Evolutionary conservation across 2,329 filamentous ascomycete genomes (phyloP), one percentile per base, ranked within the genome.

Genomic region (Ophiostoma sp.): DNA sequence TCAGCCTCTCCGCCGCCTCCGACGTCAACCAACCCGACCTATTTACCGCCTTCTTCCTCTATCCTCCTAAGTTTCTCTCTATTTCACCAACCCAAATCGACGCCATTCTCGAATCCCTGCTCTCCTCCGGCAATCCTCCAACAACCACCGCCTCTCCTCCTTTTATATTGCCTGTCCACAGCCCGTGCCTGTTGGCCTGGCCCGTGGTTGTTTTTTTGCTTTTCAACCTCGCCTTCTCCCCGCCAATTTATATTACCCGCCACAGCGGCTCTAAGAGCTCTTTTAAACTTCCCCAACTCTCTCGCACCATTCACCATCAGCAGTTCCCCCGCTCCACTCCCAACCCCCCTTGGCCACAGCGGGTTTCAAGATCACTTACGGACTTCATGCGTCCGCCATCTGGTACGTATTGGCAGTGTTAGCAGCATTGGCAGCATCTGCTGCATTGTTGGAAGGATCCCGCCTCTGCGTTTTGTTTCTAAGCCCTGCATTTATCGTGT

Each of bases 281-380:
- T 64, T 42, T 17, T 28, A 7, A 22, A 8, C 8, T 22, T 22
- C 48, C 48, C 19, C 19, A 22, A 52, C 11, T 52, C 48, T 22
- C 17, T 52, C 48, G 22, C 48, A n/a, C 57, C 17, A 19, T 19
- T 31, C 31, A 31, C 42, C 3, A 42, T 57, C 39, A 31, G 42
- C 22, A 31, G 39, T 50, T 36, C 12, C 28, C 61, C 61, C 39
- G 28, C 74, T 74, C 71, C 70, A 74, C 73, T 55, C 55, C 22
- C 39, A 9, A 63, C 57, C 48, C 55, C 45, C 59, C 69, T 63
- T 52, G 22, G 52, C 71, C 63, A 69, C 74, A 28, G 61, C 39
- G 55, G 45, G 75, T 76, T 75, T 76, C 75, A 74, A 74, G 55
- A 74, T 59, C 64, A 42, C 70, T 72, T 70, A 68, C 48, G 59